A percentile compares a stretch with the other conserved stretches of the same genome.
These are phyloP conservation scores for Nemania sp. DNA, from an alignment of 2,329 filamentous ascomycete genomes.

Conservation along the genomic window DNA sequence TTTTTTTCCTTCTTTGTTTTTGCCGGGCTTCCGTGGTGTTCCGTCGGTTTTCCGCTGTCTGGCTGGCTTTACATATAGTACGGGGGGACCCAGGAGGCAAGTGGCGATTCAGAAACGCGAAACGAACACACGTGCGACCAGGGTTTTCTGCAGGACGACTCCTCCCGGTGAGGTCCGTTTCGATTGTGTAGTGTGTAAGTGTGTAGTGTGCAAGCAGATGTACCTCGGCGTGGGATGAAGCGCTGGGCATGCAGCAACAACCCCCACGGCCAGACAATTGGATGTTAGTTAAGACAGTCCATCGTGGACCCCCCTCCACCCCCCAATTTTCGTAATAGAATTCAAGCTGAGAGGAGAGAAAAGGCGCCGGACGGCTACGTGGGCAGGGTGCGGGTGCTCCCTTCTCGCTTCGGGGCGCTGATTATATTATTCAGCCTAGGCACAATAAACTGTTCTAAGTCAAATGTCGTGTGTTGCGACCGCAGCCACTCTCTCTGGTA, in stretches of 20 bases:
- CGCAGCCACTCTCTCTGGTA: background rate
- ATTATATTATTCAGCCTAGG: background rate
- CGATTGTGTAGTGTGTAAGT: constrained; percentile 7
- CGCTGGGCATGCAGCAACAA: background rate
- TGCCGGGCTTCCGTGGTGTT: no score
- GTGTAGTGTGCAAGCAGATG: background rate
- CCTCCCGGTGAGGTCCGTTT: constrained; percentile 20
- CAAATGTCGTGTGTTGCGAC: background rate
- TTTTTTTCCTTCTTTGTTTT: no score
- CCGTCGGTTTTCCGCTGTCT: no score
- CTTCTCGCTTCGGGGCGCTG: constrained; percentile 11
- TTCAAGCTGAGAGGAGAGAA: constrained; percentile 18
- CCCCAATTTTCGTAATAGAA: constrained; percentile 15
- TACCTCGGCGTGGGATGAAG: constrained; percentile 20
- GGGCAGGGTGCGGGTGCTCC: constrained; percentile 25
- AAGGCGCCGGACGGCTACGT: constrained; percentile 16
- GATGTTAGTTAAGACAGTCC: constrained; percentile 1
- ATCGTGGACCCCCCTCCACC: no score
- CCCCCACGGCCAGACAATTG: constrained; percentile 9
- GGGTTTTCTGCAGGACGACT: constrained; percentile 23
- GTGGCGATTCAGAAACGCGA: constrained; percentile 18
- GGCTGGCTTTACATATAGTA: background rate
- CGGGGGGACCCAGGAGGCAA: background rate
- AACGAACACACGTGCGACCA: constrained; percentile 24
- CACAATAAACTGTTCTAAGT: background rate